These are phyloP conservation scores for Volvariella volvacea DNA, from an alignment of 1,284 basidiomycete genomes.

Conservation along the genomic window DNA sequence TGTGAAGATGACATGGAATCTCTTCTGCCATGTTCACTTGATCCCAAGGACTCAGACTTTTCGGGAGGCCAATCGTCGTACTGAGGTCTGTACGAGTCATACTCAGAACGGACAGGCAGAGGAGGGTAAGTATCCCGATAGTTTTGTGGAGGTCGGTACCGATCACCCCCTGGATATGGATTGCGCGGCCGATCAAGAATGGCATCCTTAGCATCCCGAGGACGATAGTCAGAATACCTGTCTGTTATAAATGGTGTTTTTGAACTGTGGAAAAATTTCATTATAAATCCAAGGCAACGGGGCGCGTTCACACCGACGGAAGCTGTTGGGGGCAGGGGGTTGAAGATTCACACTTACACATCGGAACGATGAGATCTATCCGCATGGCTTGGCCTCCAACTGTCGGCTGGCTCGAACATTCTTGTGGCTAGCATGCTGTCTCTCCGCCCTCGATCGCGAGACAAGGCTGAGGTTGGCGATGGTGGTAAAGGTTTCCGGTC, in stretches of 20 bases:
- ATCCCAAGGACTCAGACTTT: slow-evolving; percentile 9
- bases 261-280: slow-evolving; percentile 8
- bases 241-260: slow-evolving; percentile 9
- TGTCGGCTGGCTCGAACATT: slow-evolving; percentile 64
- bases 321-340: neutral
- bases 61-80: slow-evolving; percentile 14
- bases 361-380: slow-evolving; percentile 24
- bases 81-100: slow-evolving; percentile 35
- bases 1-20: slow-evolving; percentile 14
- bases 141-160: slow-evolving; percentile 35
- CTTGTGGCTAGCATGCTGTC: slow-evolving; percentile 38
- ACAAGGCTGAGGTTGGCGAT: slow-evolving; percentile 22
- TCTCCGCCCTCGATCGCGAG: slow-evolving; percentile 16
- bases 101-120: slow-evolving; percentile 21
- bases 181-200: slow-evolving; percentile 25
- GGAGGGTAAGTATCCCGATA: slow-evolving; percentile 21
- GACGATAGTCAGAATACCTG: slow-evolving; percentile 20
- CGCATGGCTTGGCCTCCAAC: slow-evolving; percentile 57
- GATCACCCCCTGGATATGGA: slow-evolving; percentile 27
- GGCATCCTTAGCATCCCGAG: slow-evolving; percentile 23
- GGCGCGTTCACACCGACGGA: neutral
- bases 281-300: slow-evolving; percentile 1
- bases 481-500: slow-evolving; percentile 25
- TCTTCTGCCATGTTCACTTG: slow-evolving; percentile 14
- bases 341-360: slow-evolving; percentile 20